Base-by-base conservation (phyloP, 2,329 filamentous ascomycete species). In the Achaetomium macrosporum region DNA sequence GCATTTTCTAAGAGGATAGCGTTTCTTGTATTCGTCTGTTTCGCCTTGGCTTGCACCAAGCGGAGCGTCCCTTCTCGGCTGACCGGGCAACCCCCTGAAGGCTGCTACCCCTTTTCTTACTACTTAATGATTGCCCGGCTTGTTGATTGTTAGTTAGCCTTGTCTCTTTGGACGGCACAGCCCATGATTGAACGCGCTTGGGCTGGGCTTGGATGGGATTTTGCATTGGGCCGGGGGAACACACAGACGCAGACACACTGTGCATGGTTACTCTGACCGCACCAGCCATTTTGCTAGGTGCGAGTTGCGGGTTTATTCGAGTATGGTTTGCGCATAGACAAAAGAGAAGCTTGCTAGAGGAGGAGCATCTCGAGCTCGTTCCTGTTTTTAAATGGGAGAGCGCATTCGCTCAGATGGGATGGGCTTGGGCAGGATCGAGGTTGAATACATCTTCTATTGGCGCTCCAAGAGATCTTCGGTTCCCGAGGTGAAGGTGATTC, bases 41-140 rank as follows among this genome's bases (percentile, higher is more conserved):
- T 29, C n/a, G n/a, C 16, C 47, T 46, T 20, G n/a, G 31, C 37
- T 39, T 47, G 3, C 20, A n/a, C 12, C 43, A 16, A 47, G 41
- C 31, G 47, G 33, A 20, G 25, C 20, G 15, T 48, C 37, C 16
- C 7, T 43, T 35, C 11, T 50, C 19, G 36, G 19, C 31, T 17
- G 39, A 25, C 44, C 35, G 10, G 37, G 35, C 31, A 25, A 29
- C 39, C 17, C 20, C 41, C n/a, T 48, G 25, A 25, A n/a, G 4
- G 25, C 25, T 25, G 25, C 25, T 48, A 39, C 20, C 29, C 37
- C 25, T 42, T 53, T 50, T 39, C 25, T 48, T 48, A 33, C 35
- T 25, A 25, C 25, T 45, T 57, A 35, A 51, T 57, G 51, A 54
- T 57, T 57, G 48, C 47, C 51, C 51, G 35, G 42, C 39, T 43